Conservation (phyloP, 192 early-diverging fungal genomes). For the Coemansia sp. region DNA sequence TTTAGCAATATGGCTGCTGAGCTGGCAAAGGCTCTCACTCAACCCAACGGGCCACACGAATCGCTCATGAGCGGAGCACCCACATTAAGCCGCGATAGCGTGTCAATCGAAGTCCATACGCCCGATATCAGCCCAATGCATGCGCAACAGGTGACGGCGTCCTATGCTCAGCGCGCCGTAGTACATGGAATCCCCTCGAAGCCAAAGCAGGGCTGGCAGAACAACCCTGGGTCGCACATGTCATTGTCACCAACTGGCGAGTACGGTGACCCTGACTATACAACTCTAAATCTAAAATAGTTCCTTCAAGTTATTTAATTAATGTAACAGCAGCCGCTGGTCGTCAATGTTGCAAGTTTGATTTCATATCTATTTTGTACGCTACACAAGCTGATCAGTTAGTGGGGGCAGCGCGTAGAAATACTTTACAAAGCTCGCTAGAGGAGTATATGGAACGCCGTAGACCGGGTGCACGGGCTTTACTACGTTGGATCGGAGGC, state of each 20-base stretch:
- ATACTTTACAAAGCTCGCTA: constrained; percentile 44
- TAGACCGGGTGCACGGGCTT: constrained; percentile 54
- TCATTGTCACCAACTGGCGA: not conserved
- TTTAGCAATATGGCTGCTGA: constrained; percentile 44
- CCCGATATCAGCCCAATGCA: constrained; percentile 27
- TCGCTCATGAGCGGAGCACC: constrained; percentile 2
- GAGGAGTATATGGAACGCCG: constrained; percentile 34
- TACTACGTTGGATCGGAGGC: constrained; percentile 25
- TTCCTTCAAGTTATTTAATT: not conserved
- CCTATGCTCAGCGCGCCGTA: constrained; percentile 23
- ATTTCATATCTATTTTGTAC: not conserved
- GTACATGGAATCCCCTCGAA: constrained; percentile 13
- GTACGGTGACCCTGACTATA: constrained; percentile 6
- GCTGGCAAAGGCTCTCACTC: constrained; percentile 35
- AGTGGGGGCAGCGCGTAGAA: constrained; percentile 43
- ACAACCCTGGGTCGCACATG: not conserved
- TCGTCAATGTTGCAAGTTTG: not conserved
- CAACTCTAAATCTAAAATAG: constrained; percentile 6
- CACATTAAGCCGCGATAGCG: not conserved
- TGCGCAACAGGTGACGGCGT: constrained; percentile 27
- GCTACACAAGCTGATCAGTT: constrained; percentile 19
- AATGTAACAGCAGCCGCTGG: constrained; percentile 3
- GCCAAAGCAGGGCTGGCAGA: not conserved
- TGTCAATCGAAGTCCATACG: constrained; percentile 14
- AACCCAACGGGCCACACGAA: constrained; percentile 20